These are phyloP conservation scores for Eutypa lata DNA, from an alignment of 2,329 filamentous ascomycete species.

Conservation along the genomic window DNA sequence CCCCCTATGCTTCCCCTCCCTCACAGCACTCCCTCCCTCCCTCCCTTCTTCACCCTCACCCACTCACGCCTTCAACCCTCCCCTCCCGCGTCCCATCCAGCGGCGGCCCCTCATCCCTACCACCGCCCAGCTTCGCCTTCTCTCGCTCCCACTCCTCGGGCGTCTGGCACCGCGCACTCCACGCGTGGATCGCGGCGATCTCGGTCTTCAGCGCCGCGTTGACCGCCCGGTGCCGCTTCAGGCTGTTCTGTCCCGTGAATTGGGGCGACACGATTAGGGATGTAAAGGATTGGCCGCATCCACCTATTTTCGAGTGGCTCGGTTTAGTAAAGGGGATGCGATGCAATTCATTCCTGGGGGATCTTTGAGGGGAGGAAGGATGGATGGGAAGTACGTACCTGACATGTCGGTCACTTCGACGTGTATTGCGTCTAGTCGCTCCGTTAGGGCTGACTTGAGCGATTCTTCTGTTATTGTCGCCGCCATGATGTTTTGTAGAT, in stretches of 20 bases:
- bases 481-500: constrained; percentile 42
- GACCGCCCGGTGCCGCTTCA: constrained; percentile 83
- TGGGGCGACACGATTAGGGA: constrained; percentile 60
- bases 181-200: constrained; percentile 88
- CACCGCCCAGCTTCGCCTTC: not conserved
- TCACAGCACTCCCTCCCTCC: not conserved
- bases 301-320: constrained; percentile 37
- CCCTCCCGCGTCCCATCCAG: constrained; percentile 43
- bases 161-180: constrained; percentile 92
- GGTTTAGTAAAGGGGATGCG: too few species aligned
- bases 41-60: not conserved
- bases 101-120: constrained; percentile 30
- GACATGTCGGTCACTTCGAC: constrained; percentile 92
- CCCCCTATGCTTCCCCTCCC: not conserved
- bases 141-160: constrained; percentile 78
- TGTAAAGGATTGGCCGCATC: constrained; percentile 61
- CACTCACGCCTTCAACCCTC: constrained; percentile 37
- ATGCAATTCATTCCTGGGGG: too few species aligned
- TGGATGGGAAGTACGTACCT: constrained; percentile 52
- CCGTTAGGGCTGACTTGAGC: constrained; percentile 65
- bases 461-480: constrained; percentile 68
- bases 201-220: constrained; percentile 81
- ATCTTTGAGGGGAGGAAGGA: constrained; percentile 5
- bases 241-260: constrained; percentile 69
- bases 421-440: constrained; percentile 70